Percentiles rank a stretch among this genome's conserved stretches.
Evolutionary conservation across 768 basidiomycete genomes (phyloP).

Genomic region (Mycena vulgaris): DNA sequence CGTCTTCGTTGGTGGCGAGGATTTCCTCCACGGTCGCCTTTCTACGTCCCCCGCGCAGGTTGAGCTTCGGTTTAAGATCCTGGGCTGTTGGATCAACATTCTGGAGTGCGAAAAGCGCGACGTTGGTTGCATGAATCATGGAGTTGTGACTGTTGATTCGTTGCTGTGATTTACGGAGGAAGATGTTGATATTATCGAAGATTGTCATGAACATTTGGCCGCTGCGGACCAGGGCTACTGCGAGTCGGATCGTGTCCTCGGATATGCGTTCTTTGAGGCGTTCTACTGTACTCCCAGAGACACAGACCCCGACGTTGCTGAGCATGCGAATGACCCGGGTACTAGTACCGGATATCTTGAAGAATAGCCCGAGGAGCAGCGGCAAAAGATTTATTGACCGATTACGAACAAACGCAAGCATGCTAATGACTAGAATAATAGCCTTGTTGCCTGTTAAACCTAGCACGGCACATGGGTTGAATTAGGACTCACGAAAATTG

Average conservation of each 20-base stretch:
- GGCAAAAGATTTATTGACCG: conserved; percentile 46
- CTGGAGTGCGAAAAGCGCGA: conserved; percentile 31
- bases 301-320: conserved; percentile 46
- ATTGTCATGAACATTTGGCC: conserved; percentile 38
- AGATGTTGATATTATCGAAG: conserved; percentile 54
- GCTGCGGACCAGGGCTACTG: conserved; percentile 40
- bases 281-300: conserved; percentile 45
- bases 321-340: conserved; percentile 45
- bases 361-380: conserved; percentile 47
- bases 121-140: conserved; percentile 49
- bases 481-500: conserved; percentile 35
- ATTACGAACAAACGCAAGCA: conserved; percentile 47
- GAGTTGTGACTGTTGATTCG: conserved; percentile 45
- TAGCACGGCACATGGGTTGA: neutral
- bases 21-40: conserved; percentile 40
- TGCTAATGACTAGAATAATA: conserved; percentile 34
- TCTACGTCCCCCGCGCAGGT: conserved; percentile 33
- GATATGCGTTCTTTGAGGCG: conserved; percentile 45
- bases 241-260: conserved; percentile 41
- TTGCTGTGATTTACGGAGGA: conserved; percentile 48
- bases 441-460: conserved; percentile 21
- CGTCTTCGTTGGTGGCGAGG: conserved; percentile 36
- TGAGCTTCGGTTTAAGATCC: conserved; percentile 32
- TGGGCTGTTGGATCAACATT: conserved; percentile 22
- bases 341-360: conserved; percentile 48